phyloP scores from a whole-genome alignment of 257 asterid species.

The Jasminum sambac region DNA sequence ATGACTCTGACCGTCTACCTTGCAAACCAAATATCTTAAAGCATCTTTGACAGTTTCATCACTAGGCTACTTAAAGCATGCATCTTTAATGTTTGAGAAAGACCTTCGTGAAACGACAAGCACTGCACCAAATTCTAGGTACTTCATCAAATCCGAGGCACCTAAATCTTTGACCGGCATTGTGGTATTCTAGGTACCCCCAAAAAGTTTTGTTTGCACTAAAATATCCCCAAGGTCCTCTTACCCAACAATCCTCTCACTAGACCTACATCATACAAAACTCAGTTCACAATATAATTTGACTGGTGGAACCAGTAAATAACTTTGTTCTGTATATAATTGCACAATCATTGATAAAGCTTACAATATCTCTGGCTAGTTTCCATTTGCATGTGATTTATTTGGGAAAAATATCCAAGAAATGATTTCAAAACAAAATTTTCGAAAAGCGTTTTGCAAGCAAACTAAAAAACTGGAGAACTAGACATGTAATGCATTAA shows the following conservation, averaged over 20 bases:
- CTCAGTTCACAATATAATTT: neutral
- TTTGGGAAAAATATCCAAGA: neutral
- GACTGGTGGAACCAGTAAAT: neutral
- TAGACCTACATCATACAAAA: neutral
- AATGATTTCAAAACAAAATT: neutral
- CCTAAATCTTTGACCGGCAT: neutral
- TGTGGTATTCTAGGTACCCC: neutral
- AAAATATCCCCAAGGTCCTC: neutral
- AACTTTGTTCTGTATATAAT: neutral
- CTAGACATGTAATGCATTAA: neutral
- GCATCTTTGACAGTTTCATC: neutral
- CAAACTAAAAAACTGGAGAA: neutral
- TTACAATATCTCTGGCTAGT: neutral
- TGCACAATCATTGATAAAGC: neutral
- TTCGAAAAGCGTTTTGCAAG: neutral
- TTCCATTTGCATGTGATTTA: neutral
- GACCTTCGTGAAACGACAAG: neutral
- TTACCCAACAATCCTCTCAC: neutral
- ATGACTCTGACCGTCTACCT: neutral
- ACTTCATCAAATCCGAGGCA: neutral
- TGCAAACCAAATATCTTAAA: constrained; percentile 1
- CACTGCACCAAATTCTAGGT: neutral
- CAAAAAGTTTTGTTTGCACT: neutral
- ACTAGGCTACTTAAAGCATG: neutral
- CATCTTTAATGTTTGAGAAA: neutral